These are phyloP conservation scores for Isabelozyma gotoi DNA, from an alignment of 805 yeast species.

Conservation along the genomic window DNA sequence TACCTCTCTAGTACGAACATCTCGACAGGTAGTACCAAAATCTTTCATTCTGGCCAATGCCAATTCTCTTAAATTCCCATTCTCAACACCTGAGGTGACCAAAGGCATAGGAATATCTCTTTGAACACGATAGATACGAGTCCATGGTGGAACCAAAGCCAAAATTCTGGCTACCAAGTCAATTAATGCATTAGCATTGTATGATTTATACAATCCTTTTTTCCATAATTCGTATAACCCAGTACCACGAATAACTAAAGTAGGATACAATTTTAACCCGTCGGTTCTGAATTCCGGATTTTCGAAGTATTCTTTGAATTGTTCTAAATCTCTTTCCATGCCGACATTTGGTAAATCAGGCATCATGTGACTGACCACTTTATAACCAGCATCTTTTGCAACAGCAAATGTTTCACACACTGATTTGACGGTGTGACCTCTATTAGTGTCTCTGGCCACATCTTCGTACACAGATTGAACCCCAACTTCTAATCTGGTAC, in stretches of 20 bases:
- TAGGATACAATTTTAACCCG: constrained; percentile 93
- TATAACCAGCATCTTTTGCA: constrained; percentile 98
- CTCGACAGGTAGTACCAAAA: constrained; percentile 93
- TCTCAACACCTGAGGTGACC: constrained; percentile 96
- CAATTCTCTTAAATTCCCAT: constrained; percentile 92
- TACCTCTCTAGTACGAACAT: constrained; percentile 95
- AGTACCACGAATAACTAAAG: constrained; percentile 94
- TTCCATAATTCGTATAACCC: constrained; percentile 98
- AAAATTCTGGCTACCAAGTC: constrained; percentile 94
- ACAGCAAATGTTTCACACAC: constrained; percentile 94
- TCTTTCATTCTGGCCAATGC: constrained; percentile 98
- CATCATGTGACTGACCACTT: constrained; percentile 99
- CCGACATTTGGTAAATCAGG: constrained; percentile 99
- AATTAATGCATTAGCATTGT: constrained; percentile 89
- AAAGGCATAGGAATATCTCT: constrained; percentile 99
- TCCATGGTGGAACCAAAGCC: constrained; percentile 99
- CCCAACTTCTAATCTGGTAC: constrained; percentile 95
- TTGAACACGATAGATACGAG: constrained; percentile 96
- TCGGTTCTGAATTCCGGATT: constrained; percentile 97
- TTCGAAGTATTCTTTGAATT: constrained; percentile 93
- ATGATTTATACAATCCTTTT: constrained; percentile 89
- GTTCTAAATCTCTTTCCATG: constrained; percentile 96
- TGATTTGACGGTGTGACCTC: constrained; percentile 96
- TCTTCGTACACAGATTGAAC: constrained; percentile 97
- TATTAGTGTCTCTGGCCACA: constrained; percentile 95